A percentile compares a stretch with the other conserved stretches of the same genome.
Conservation (phyloP, 2,329 filamentous ascomycete species). For the Diaporthe sp. region DNA sequence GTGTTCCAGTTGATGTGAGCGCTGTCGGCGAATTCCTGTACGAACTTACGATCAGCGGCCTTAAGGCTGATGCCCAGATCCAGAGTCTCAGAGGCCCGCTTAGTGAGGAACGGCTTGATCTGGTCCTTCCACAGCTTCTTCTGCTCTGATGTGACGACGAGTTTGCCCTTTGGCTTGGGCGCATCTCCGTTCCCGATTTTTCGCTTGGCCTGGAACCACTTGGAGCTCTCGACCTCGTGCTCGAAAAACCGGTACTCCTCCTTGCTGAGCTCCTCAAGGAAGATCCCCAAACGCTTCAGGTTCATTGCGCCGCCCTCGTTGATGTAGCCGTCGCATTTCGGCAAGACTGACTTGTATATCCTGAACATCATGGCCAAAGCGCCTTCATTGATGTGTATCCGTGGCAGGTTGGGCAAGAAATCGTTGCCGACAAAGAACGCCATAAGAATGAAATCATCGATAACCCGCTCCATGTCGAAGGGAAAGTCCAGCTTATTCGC, state of each 20-base stretch:
- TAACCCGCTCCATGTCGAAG: conserved; percentile 95
- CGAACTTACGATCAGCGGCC: conserved; percentile 91
- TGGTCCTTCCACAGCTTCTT: conserved; percentile 84
- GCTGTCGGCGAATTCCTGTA: conserved; percentile 83
- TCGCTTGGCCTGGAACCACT: conserved; percentile 92
- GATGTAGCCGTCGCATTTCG: conserved; percentile 91
- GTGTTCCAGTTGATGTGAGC: conserved; percentile 72
- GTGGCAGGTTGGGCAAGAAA: conserved; percentile 96
- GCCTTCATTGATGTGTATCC: conserved; percentile 98
- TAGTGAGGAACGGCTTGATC: conserved; percentile 86
- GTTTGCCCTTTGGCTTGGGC: conserved; percentile 68
- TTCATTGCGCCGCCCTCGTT: conserved; percentile 97
- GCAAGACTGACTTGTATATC: conserved; percentile 92
- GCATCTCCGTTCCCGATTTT: conserved; percentile 79
- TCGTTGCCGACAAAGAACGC: conserved; percentile 99
- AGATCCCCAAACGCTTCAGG: conserved; percentile 79
- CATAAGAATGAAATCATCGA: conserved; percentile 99
- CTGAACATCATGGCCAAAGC: conserved; percentile 97
- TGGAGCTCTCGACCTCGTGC: conserved; percentile 86
- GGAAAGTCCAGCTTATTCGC: conserved; percentile 73
- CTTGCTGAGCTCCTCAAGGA: conserved; percentile 87
- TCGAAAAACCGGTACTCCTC: conserved; percentile 96
- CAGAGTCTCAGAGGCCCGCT: conserved; percentile 74
- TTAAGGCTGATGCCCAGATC: conserved; percentile 81
- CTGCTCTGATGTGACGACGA: conserved; percentile 84